phyloP scores from a whole-genome alignment of 305 asterid species.

The Fraxinus latifolia region DNA sequence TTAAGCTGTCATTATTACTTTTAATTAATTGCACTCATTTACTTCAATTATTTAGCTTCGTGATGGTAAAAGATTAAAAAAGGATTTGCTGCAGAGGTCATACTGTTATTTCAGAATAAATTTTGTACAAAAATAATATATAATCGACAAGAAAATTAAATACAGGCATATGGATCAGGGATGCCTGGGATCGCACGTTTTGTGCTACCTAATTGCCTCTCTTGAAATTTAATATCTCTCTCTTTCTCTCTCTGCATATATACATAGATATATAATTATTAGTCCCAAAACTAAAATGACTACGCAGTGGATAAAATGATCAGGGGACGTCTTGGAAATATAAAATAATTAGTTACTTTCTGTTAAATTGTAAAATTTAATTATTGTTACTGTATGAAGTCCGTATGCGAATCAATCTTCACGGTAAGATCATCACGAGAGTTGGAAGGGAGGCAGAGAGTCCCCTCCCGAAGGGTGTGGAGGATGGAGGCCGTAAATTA shows the following conservation, averaged over 20 bases:
- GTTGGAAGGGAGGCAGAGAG: neutral
- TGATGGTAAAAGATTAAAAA: conserved; percentile 15
- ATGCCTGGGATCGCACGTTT: conserved; percentile 61
- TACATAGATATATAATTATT: neutral
- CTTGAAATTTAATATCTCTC: neutral
- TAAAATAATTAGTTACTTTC: neutral
- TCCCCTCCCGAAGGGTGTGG: neutral
- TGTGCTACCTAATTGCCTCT: conserved; percentile 22
- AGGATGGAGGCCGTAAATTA: neutral
- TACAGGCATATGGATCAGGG: conserved; percentile 61
- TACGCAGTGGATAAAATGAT: neutral
- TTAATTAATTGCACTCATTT: conserved; percentile 14
- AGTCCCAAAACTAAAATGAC: neutral
- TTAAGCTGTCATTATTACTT: conserved; percentile 25
- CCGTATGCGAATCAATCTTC: neutral
- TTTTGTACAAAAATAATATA: conserved; percentile 1
- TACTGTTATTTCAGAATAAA: conserved; percentile 21
- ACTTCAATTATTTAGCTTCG: conserved; percentile 19
- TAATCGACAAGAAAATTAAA: conserved; percentile 17
- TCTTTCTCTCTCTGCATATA: neutral
- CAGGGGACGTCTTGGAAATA: neutral
- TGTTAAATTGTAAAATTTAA: no score
- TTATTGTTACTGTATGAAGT: no score
- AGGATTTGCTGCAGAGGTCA: conserved; percentile 27
- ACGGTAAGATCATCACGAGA: neutral